These are phyloP conservation scores for Magnolia kwangsiensis DNA, from an alignment of 164 flowering plant genomes.

Conservation along the genomic window DNA sequence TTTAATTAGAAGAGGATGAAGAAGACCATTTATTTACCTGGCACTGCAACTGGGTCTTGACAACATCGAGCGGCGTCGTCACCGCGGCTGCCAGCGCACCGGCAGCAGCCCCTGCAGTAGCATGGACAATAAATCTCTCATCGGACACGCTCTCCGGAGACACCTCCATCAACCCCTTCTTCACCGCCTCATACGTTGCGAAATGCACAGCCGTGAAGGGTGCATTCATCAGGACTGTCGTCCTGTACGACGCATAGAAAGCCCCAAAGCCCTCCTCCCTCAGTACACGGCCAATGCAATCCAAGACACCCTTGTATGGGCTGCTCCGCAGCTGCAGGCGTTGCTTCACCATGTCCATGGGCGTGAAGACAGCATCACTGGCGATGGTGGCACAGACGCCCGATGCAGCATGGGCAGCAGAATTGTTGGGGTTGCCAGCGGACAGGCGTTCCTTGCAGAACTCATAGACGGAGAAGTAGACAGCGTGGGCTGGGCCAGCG, in stretches of 20 bases:
- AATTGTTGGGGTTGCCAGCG: conserved; percentile 28
- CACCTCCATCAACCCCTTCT: conserved; percentile 43
- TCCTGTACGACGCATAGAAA: conserved; percentile 61
- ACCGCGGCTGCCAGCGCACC: conserved; percentile 62
- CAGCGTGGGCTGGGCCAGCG: conserved; percentile 75
- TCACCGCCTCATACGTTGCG: conserved; percentile 60
- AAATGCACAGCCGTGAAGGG: conserved; percentile 73
- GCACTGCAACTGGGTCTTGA: conserved; percentile 73
- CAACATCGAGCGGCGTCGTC: conserved; percentile 76
- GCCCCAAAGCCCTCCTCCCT: conserved; percentile 56
- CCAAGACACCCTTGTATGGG: conserved; percentile 51
- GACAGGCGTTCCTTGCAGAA: conserved; percentile 34
- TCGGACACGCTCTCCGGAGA: conserved; percentile 44
- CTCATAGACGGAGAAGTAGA: conserved; percentile 73
- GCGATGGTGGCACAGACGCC: conserved; percentile 61
- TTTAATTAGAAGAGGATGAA: neutral
- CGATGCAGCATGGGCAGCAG: conserved; percentile 49
- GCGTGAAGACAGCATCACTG: conserved; percentile 68
- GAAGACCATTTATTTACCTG: conserved; percentile 37
- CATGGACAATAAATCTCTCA: conserved; percentile 57
- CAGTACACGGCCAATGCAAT: conserved; percentile 46
- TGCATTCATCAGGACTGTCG: conserved; percentile 74
- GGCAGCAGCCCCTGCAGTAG: conserved; percentile 71
- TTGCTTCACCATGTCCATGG: conserved; percentile 79
- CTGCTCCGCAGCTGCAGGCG: conserved; percentile 55